Evolutionary conservation across 257 asterid species (phyloP), one percentile per base, ranked within the genome.

Genomic region (Penstemon newberryi): DNA sequence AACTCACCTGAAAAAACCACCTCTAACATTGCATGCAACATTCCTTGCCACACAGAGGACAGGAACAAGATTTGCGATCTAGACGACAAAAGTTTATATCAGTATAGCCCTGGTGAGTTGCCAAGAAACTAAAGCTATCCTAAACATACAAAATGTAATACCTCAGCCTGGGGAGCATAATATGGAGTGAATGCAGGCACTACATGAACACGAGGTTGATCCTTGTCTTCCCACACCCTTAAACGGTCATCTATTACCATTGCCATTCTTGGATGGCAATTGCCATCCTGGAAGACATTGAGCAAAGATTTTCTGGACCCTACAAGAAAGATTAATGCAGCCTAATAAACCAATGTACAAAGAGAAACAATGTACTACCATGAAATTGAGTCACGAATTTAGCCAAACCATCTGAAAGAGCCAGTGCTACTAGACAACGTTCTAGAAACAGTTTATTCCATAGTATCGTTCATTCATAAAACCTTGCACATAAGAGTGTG

Each of bases 161-260:
- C 99, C 99, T 94, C 99, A 39, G 99, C 99, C 74, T 87, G 99
- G 15, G 99, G 99, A 66, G 99, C 96, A 86, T 81, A 89, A 82
- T 94, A 94, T 59, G 99, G 99, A 77, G 91, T 83, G 84, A 94
- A 94, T 57, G 99, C 80, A 79, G 99, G 97, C 64, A 94, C 99
- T 19, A 89, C 99, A 45, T 94, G 99, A 70, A 94, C 99, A 60
- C 96, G 95, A 72, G 96, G 90, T 73, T 94, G 99, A 74, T 94
- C 99, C 83, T 84, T 94, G 58, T 91, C 99, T 65, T 94, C 99
- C 99, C 99, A 94, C 65, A 94, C 99, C 79, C 87, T 89, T 71
- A 87, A 63, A 55, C 99, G 96, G 74, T 94, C 99, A 72, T 94
- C 99, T 71, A 94, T 91, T 56, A 94, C 99, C 99, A 94, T 91